These are phyloP conservation scores for Creolimax fragrantissima DNA, from an alignment of 78 protist genomes.

Conservation along the genomic window DNA sequence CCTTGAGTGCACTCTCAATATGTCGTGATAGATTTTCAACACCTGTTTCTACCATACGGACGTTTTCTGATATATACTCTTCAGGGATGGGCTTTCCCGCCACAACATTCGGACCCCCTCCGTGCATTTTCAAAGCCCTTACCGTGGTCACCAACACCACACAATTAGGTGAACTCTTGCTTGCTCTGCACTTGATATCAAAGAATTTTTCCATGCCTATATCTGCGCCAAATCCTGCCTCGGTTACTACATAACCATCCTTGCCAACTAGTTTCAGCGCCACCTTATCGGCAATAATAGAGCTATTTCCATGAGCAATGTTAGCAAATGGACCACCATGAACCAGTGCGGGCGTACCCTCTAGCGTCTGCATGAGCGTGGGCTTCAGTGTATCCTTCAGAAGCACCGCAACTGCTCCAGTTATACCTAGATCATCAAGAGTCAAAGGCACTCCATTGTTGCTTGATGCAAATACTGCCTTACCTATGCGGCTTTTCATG, in stretches of 20 bases:
- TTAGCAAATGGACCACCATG: slow-evolving; percentile 99
- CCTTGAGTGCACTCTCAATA: not conserved
- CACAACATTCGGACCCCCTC: slow-evolving; percentile 69
- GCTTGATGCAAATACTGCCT: slow-evolving; percentile 27
- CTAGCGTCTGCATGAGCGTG: slow-evolving; percentile 88
- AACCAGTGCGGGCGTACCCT: slow-evolving; percentile 87
- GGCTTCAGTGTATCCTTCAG: slow-evolving; percentile 89
- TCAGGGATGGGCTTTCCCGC: slow-evolving; percentile 41
- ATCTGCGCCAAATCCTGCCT: slow-evolving; percentile 91
- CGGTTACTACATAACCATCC: slow-evolving; percentile 88
- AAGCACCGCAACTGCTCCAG: slow-evolving; percentile 67
- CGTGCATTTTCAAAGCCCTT: slow-evolving; percentile 95
- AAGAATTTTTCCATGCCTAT: slow-evolving; percentile 93
- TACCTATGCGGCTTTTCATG: slow-evolving; percentile 21
- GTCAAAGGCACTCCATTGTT: slow-evolving; percentile 71
- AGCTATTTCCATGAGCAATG: slow-evolving; percentile 92
- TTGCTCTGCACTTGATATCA: slow-evolving; percentile 87
- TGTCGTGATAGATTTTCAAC: slow-evolving; percentile 40
- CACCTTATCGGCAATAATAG: slow-evolving; percentile 81
- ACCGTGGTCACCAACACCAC: slow-evolving; percentile 86
- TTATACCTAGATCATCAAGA: slow-evolving; percentile 89
- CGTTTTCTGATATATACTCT: slow-evolving; percentile 15
- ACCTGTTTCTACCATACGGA: slow-evolving; percentile 55
- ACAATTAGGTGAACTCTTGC: slow-evolving; percentile 67
- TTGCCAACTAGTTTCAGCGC: slow-evolving; percentile 88